Percentiles rank a stretch among this genome's conserved stretches.
These are phyloP conservation scores for Verruconis gallopava DNA, from an alignment of 2,329 filamentous ascomycete genomes.

Conservation along the genomic window DNA sequence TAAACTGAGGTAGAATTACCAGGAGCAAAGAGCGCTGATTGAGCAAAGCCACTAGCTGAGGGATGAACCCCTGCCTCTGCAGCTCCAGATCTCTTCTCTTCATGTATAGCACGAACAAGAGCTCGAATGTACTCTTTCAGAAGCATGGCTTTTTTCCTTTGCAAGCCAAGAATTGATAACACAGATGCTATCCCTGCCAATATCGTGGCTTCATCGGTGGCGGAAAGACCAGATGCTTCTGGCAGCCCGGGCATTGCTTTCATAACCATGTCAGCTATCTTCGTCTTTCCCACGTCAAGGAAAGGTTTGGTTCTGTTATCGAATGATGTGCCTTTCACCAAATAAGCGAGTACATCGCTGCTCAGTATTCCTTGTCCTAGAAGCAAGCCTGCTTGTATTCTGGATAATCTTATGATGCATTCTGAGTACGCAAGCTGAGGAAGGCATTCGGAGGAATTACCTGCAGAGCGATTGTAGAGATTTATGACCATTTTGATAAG, in stretches of 20 bases:
- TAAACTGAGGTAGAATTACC: conserved; percentile 50
- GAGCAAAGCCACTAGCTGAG: conserved; percentile 52
- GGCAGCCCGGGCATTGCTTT: conserved; percentile 54
- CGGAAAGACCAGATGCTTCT: conserved; percentile 47
- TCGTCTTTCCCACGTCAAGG: conserved; percentile 37
- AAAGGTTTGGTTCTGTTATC: conserved; percentile 23
- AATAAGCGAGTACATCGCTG: conserved; percentile 38
- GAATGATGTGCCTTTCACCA: conserved; percentile 22
- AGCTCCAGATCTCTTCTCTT: conserved; percentile 82
- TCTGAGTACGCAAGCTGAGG: conserved; percentile 62
- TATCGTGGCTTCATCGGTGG: conserved; percentile 64
- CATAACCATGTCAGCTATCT: conserved; percentile 51
- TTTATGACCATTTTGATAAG: conserved; percentile 61
- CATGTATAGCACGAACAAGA: conserved; percentile 71
- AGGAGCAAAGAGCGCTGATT: conserved; percentile 53
- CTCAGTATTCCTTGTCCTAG: conserved; percentile 50
- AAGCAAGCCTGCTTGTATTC: conserved; percentile 55
- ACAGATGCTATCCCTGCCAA: conserved; percentile 79
- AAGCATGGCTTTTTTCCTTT: conserved; percentile 84
- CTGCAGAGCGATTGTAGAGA: conserved; percentile 56
- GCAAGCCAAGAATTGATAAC: conserved; percentile 64
- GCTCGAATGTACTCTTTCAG: conserved; percentile 74
- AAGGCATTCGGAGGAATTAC: conserved; percentile 51
- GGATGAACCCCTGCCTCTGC: conserved; percentile 96
- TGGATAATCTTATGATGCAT: conserved; percentile 59